phyloP scores from a whole-genome alignment of 306 rosid species.

The Prunus campanulata region DNA sequence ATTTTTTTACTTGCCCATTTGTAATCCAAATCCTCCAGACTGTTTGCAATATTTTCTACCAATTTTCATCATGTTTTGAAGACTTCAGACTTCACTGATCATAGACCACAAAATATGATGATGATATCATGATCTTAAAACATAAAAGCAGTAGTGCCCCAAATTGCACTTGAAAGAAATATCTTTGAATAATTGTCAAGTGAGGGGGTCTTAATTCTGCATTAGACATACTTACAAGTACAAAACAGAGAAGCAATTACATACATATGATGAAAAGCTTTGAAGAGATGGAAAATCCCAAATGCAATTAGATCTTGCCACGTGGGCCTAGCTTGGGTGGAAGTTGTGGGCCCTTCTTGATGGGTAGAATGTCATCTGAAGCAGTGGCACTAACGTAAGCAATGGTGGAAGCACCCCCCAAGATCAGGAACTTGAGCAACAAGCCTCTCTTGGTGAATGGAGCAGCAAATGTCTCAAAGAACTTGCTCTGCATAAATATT shows the following conservation, averaged over 20 bases:
- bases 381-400: constrained; percentile 83
- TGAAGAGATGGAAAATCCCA: constrained; percentile 12
- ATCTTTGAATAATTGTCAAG: constrained; percentile 25
- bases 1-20: not conserved
- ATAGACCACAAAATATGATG: not conserved
- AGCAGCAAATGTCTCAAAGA: constrained; percentile 96
- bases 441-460: constrained; percentile 98
- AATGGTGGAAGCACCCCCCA: constrained; percentile 91
- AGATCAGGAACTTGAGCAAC: constrained; percentile 82
- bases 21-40: not conserved
- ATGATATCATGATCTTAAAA: not conserved
- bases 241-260: constrained; percentile 26
- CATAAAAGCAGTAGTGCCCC: constrained; percentile 20
- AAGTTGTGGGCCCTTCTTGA: constrained; percentile 96
- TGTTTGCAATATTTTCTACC: not conserved
- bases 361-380: constrained; percentile 75
- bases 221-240: constrained; percentile 51
- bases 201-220: constrained; percentile 22
- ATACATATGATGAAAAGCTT: constrained; percentile 13
- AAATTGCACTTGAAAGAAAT: constrained; percentile 34
- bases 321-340: constrained; percentile 94
- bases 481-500: constrained; percentile 66
- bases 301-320: constrained; percentile 69
- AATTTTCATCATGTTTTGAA: not conserved
- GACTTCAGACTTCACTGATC: not conserved